Evolutionary conservation across 1,139 yeast genomes (phyloP).

Genomic region (Pichia terricola): DNA sequence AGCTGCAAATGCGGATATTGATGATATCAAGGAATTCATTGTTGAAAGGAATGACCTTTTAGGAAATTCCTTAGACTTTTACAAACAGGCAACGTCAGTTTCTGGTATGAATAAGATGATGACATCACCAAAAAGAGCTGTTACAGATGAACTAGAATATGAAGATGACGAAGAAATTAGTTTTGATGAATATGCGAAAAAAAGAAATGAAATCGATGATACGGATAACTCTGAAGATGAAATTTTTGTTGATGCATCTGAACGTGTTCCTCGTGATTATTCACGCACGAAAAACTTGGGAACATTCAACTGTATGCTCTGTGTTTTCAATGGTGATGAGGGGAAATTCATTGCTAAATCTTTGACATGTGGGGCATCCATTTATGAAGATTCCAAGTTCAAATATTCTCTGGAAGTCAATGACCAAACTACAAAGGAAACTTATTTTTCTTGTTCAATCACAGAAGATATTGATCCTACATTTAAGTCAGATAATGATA

Average conservation of each 20-base stretch:
- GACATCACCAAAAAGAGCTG: conserved; percentile 2
- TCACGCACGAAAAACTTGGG: conserved; percentile 2
- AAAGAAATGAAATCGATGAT: conserved; percentile 15
- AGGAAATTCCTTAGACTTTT: conserved; percentile 8
- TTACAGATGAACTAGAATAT: conserved; percentile 9
- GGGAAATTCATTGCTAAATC: conserved; percentile 43
- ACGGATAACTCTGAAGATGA: conserved; percentile 9
- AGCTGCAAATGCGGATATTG: conserved; percentile 36
- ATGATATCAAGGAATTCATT: conserved; percentile 50
- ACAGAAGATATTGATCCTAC: conserved; percentile 51
- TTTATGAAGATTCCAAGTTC: conserved; percentile 44
- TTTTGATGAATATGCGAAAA: not conserved
- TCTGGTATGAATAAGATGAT: conserved; percentile 2
- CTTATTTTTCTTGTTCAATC: conserved; percentile 34
- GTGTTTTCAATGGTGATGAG: conserved; percentile 42
- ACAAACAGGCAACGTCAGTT: not conserved
- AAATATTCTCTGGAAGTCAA: conserved; percentile 42
- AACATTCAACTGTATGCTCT: conserved; percentile 11
- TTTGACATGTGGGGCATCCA: conserved; percentile 25
- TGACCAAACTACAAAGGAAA: conserved; percentile 16
- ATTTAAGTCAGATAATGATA: conserved; percentile 45
- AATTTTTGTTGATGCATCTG: conserved; percentile 22
- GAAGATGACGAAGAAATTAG: conserved; percentile 12
- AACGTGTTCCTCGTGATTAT: conserved; percentile 10
- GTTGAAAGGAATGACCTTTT: conserved; percentile 26